Evolutionary conservation across 148 eudicot species (phyloP), one percentile per base, ranked within the genome.

Genomic region (Dysphania ambrosioides): DNA sequence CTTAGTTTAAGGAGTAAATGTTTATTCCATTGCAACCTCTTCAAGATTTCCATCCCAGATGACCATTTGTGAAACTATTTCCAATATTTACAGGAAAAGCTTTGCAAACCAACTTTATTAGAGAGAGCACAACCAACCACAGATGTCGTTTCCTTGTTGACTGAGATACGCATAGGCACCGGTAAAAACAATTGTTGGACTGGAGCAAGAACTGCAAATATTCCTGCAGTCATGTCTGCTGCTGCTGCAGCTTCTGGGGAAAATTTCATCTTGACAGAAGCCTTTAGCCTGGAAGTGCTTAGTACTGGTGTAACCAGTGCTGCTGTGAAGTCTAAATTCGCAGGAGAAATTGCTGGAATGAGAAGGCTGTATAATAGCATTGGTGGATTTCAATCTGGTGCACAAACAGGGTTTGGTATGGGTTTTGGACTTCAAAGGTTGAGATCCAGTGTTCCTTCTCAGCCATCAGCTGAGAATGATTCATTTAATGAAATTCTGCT

Each of bases 271-370:
- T 79, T 88, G 77, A 87, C 85, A 38, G 99, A 96, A 79, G 89
- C 94, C 49, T 89, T 96, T 83, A 90, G 89, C 81, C 79, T 96
- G 80, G 99, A 96, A 88, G 99, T 96, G 76, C 97, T 96, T 70
- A 91, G 92, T 75, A 96, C 97, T 24, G 93, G 93, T 73, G 84
- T 96, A 78, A 89, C 96, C 66, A 96, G 99, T 80, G 96, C 99
- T 58, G 96, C 99, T 72, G 88, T 81, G 56, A 96, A 92, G 79
- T 84, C 92, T 72, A 96, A 96, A 78, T 90, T 90, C 80, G 97
- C 96, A 82, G 99, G 99, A 80, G 99, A 96, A 88, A 96, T 96
- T 85, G 97, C 89, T 55, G 99, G 99, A 75, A 96, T 96, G 99
- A 89, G 88, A 88, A 90, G 94, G 76, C 82, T 96, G 64, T 96